Evolutionary conservation across 257 asterid genomes (phyloP).

Genomic region (Verbena officinalis): DNA sequence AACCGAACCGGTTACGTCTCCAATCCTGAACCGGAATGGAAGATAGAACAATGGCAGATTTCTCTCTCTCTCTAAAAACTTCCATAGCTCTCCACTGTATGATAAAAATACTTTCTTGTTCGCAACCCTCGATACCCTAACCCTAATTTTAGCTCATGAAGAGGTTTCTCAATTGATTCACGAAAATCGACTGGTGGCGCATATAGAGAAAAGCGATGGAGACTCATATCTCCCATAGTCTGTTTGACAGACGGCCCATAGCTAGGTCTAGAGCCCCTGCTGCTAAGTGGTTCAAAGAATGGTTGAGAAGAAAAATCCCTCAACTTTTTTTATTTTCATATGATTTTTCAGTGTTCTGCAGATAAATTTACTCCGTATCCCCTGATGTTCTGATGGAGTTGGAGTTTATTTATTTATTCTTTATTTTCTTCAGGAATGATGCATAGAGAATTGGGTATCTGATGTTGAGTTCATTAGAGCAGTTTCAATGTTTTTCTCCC

Average conservation of each 20-base stretch:
- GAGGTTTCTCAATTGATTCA: conserved; percentile 1
- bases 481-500: not conserved
- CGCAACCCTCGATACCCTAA: conserved; percentile 22
- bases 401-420: not conserved
- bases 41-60: conserved; percentile 43
- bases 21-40: conserved; percentile 37
- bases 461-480: conserved; percentile 20
- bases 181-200: conserved; percentile 11
- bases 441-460: not conserved
- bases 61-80: conserved; percentile 34
- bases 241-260: conserved; percentile 76
- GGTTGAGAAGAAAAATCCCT: conserved; percentile 45
- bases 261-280: conserved; percentile 70
- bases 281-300: conserved; percentile 83
- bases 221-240: conserved; percentile 50
- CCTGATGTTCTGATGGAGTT: not conserved
- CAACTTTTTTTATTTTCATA: not conserved
- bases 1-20: conserved; percentile 28
- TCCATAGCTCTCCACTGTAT: conserved; percentile 9
- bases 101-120: conserved; percentile 1
- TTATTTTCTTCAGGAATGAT: not conserved
- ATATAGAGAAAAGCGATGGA: conserved; percentile 55
- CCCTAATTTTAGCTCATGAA: conserved; percentile 27
- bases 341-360: not conserved
- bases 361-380: not conserved